A percentile compares a stretch with the other conserved stretches of the same genome.
These are phyloP conservation scores for Cymbidium sinense DNA, from an alignment of 106 monocot species.

Conservation along the genomic window DNA sequence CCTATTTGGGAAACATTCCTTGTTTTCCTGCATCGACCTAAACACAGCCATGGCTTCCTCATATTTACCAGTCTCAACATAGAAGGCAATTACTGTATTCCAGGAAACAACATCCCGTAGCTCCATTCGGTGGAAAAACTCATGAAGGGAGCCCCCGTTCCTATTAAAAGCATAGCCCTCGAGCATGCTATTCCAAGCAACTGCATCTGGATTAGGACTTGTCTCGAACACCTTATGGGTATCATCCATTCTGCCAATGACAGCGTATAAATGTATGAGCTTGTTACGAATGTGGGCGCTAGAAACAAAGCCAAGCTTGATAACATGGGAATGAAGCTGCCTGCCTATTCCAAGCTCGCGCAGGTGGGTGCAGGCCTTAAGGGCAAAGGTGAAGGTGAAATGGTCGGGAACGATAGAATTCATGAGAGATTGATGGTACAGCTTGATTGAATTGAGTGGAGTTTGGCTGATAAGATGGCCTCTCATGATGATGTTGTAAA, in stretches of 20 bases:
- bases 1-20: constrained; percentile 22
- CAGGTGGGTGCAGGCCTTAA: constrained; percentile 45
- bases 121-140: constrained; percentile 35
- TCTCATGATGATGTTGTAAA: constrained; percentile 47
- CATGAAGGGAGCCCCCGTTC: constrained; percentile 24
- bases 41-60: constrained; percentile 39
- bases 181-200: constrained; percentile 71
- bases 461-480: constrained; percentile 25
- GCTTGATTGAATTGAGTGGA: constrained; percentile 22
- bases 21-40: constrained; percentile 31
- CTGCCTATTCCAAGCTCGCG: constrained; percentile 10
- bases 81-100: constrained; percentile 49
- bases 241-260: constrained; percentile 14
- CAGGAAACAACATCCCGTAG: constrained; percentile 45
- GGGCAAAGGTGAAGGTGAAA: constrained; percentile 62
- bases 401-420: constrained; percentile 26
- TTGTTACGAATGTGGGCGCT: constrained; percentile 46
- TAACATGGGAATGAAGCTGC: constrained; percentile 43
- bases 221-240: constrained; percentile 69
- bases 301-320: constrained; percentile 26
- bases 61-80: constrained; percentile 17
- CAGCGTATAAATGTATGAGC: constrained; percentile 55
- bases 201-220: constrained; percentile 28
- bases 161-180: constrained; percentile 36
- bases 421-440: constrained; percentile 25